Conservation (phyloP, 2,329 filamentous ascomycete genomes). For the Phialemoniopsis sp. region DNA sequence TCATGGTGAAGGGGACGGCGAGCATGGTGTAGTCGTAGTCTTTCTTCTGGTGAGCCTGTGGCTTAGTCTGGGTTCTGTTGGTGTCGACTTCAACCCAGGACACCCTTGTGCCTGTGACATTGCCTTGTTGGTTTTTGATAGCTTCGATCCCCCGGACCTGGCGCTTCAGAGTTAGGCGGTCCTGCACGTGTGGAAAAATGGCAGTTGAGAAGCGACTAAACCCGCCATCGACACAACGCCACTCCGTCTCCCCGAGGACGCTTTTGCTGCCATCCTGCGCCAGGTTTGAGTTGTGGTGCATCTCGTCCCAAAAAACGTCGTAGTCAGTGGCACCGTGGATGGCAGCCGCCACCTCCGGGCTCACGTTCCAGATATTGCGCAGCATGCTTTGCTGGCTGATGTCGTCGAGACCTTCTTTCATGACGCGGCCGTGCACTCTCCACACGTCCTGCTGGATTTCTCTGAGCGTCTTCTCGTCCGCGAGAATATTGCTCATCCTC, state of each 20-base stretch:
- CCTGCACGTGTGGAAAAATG: conserved; percentile 19
- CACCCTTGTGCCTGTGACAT: no score
- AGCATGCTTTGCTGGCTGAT: no score
- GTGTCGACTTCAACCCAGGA: no score
- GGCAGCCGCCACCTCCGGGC: no score
- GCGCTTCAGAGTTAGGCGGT: conserved; percentile 17
- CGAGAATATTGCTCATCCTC: no score
- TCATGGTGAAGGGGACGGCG: conserved; percentile 24
- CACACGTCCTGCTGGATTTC: no score
- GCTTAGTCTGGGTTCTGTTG: no score
- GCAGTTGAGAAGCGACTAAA: conserved; percentile 21
- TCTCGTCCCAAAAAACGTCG: conserved; percentile 25
- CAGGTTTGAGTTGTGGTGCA: conserved; percentile 25
- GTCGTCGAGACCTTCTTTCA: no score
- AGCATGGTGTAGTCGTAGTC: conserved; percentile 27
- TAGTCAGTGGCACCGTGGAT: conserved; percentile 12
- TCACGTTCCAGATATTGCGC: no score
- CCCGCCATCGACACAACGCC: conserved; percentile 14
- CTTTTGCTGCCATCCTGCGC: conserved; percentile 19
- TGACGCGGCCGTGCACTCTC: no score
- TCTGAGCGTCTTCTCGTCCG: no score
- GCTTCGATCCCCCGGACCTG: conserved; percentile 8
- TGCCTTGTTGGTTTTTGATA: no score
- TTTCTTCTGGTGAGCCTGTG: conserved; percentile 9
- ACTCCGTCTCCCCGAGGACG: conserved; percentile 15